phyloP scores from a whole-genome alignment of 495 filamentous ascomycete genomes.

The Aspergillus cristatus region DNA sequence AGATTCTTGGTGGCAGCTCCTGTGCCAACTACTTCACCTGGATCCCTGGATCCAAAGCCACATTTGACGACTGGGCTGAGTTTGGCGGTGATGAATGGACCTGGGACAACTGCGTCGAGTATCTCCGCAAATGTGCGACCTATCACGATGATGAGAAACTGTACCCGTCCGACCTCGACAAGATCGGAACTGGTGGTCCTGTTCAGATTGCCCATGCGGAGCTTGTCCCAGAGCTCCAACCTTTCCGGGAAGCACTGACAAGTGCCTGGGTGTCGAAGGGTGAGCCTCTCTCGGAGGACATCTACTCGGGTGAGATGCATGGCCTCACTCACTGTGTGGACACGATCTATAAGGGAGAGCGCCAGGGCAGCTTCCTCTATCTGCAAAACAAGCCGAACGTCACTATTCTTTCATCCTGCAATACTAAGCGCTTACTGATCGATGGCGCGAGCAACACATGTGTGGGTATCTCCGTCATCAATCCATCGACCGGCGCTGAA shows the following conservation, averaged over 20 bases:
- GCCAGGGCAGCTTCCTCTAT: conserved; percentile 43
- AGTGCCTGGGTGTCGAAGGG: conserved; percentile 50
- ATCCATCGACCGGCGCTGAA: conserved; percentile 10
- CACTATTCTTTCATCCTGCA: conserved; percentile 36
- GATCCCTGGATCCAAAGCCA: conserved; percentile 42
- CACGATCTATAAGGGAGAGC: conserved; percentile 49
- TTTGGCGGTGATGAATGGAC: conserved; percentile 48
- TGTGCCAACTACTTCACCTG: conserved; percentile 50
- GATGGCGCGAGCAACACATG: conserved; percentile 25
- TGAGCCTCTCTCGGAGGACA: conserved; percentile 39
- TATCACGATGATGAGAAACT: conserved; percentile 45
- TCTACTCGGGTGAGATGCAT: conserved; percentile 47
- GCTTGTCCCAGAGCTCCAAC: conserved; percentile 41
- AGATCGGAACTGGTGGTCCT: conserved; percentile 42
- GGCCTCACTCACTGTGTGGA: conserved; percentile 48
- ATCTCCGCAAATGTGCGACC: conserved; percentile 38
- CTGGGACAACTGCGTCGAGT: no score
- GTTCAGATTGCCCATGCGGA: conserved; percentile 49
- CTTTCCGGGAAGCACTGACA: conserved; percentile 47
- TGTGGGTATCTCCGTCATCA: conserved; percentile 42
- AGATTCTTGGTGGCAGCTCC: conserved; percentile 43
- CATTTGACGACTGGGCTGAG: conserved; percentile 50
- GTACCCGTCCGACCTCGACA: conserved; percentile 26
- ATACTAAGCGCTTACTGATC: conserved; percentile 48
- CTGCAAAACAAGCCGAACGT: conserved; percentile 48